Base-by-base conservation (phyloP, 208 protist genomes). In the Phytomonas francai region DNA sequence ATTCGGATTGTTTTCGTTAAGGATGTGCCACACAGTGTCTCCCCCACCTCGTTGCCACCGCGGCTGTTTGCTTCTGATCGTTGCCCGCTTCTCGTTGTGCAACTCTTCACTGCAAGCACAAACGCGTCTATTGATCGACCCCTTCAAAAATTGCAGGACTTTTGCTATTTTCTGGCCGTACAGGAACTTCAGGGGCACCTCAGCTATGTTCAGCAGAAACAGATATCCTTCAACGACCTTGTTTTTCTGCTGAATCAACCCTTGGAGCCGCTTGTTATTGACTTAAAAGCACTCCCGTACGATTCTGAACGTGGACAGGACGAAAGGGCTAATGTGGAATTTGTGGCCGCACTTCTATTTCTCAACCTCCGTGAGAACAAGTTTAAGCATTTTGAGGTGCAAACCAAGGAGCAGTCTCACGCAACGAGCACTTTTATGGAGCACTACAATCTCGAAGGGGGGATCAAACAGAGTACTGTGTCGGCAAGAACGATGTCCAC, bases 131-230 rank as follows among this genome's bases (percentile, higher is more conserved):
- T 92, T 63, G 59, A 80, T 33, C 85, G 85, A 3, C 81, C 85
- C 3, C 78, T 93, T 22, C 80, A 87, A 45, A 93, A 91, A 63
- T 70, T 96, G 61, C 79, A 87, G 69, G 84, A 92, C 66, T 93
- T 91, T 69, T 92, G 85, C 70, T 96, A 91, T 65, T 80, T 89
- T 49, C 72, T 96, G 12, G 90, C 90, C 0, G 72, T 96, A 29
- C 88, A 96, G 74, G 90, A 96, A 68, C 71, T 96, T 14, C 90
- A 93, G 69, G 81, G 83, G 0, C 88, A 96, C 65, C 70, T 93
- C 8, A 96, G 91, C 73, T 96, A 92, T 73, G 85, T 91, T 11
- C 86, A 90, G 63, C 80, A 93, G 70, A 90, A 88, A 54, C 71
- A 83, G 58, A 89, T 96, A 49, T 87, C 87, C 29, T 85, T 85